A percentile compares a stretch with the other conserved stretches of the same genome.
phyloP scores from a whole-genome alignment of 2,329 filamentous ascomycete genomes.

The Penicillium sp. region DNA sequence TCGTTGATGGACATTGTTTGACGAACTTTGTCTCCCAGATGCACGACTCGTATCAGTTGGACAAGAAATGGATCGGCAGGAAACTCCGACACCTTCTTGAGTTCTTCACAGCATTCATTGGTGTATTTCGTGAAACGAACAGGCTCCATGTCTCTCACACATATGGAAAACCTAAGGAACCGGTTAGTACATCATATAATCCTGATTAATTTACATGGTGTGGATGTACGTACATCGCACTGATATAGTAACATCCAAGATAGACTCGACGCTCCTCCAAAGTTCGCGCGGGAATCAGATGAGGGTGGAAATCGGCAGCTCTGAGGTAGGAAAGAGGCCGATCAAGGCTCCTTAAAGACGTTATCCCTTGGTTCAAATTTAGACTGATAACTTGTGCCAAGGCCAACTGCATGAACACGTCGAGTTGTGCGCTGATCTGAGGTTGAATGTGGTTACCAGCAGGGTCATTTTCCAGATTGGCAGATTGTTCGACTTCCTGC shows the following conservation, averaged over 20 bases:
- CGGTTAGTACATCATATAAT: not conserved
- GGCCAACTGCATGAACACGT: constrained; percentile 53
- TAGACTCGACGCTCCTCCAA: constrained; percentile 56
- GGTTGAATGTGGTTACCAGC: constrained; percentile 5
- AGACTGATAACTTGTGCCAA: constrained; percentile 51
- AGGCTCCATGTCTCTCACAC: constrained; percentile 48
- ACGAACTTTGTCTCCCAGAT: constrained; percentile 53
- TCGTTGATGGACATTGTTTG: constrained; percentile 25
- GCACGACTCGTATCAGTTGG: constrained; percentile 51
- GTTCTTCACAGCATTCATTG: constrained; percentile 50
- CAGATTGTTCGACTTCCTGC: not conserved
- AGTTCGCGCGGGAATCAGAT: constrained; percentile 40
- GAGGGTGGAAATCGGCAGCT: not conserved
- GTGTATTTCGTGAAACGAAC: constrained; percentile 56
- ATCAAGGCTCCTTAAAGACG: constrained; percentile 8
- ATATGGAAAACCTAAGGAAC: constrained; percentile 18
- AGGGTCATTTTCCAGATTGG: not conserved
- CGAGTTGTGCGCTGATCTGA: constrained; percentile 44
- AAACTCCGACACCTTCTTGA: constrained; percentile 48
- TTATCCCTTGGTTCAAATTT: constrained; percentile 37
- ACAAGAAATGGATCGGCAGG: constrained; percentile 50
- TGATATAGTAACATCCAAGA: constrained; percentile 56
- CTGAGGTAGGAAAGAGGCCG: constrained; percentile 11
- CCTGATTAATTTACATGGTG: not conserved
- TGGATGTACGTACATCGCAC: constrained; percentile 48